Evolutionary conservation across 2,329 filamentous ascomycete genomes (phyloP).

Genomic region (Exophiala sp.): DNA sequence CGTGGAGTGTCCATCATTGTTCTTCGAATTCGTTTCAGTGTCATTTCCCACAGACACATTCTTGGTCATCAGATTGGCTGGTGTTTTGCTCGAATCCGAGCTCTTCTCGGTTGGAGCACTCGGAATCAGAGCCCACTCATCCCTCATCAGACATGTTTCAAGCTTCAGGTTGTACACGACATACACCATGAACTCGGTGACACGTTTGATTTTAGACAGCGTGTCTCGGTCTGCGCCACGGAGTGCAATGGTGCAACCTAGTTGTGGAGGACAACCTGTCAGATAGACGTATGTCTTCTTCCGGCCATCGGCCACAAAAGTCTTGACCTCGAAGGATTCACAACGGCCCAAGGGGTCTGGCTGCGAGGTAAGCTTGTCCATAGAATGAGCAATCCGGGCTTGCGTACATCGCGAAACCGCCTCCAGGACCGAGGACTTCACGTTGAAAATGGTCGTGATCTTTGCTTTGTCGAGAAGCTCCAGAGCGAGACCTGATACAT

Average conservation of each 20-base stretch:
- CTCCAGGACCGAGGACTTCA: constrained; percentile 91
- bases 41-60: background rate
- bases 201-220: constrained; percentile 75
- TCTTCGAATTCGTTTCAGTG: background rate
- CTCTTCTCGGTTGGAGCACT: constrained; percentile 12
- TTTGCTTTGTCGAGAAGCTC: constrained; percentile 81
- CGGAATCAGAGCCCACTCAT: constrained; percentile 83
- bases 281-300: constrained; percentile 97
- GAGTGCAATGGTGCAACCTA: constrained; percentile 91
- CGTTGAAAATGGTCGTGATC: constrained; percentile 91
- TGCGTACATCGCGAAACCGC: constrained; percentile 89
- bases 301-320: constrained; percentile 74
- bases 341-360: constrained; percentile 71
- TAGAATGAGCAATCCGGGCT: constrained; percentile 85
- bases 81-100: constrained; percentile 2
- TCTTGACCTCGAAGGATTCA: constrained; percentile 88
- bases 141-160: constrained; percentile 87
- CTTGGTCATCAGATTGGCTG: background rate
- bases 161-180: constrained; percentile 97
- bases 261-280: constrained; percentile 78
- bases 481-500: constrained; percentile 84
- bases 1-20: constrained; percentile 11
- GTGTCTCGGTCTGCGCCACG: constrained; percentile 68
- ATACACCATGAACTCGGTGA: constrained; percentile 98
- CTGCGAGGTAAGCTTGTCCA: constrained; percentile 81